Evolutionary conservation across 2,329 filamentous ascomycete species (phyloP), one percentile per base, ranked within the genome.

Genomic region (Aspergillus tubingensis): DNA sequence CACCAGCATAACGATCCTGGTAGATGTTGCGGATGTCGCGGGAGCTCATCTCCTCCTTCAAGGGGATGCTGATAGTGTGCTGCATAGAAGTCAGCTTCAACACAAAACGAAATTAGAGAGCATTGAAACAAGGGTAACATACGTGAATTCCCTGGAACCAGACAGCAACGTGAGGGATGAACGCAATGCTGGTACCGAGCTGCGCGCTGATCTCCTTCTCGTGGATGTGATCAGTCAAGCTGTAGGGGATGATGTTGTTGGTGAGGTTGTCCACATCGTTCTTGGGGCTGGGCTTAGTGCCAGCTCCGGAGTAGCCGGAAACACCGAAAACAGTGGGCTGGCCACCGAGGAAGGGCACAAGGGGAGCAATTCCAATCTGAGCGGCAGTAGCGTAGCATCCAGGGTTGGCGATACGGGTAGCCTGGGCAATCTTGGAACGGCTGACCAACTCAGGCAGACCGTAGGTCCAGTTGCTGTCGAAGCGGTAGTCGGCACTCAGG

Each of bases 301-400:
- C 95, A 8, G 95, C 95, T 41, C 95, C 95, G 0, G 91, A 96
- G 80, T 97, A 98, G 23, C 94, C 94, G 2, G 91, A 95, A 6
- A 97, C 90, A 76, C 94, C 94, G 71, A 98, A 97, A 54, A 95
- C 83, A 19, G 88, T 91, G 7, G 94, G 92, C 70, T 89, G 84
- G 21, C 89, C 92, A 32, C 87, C 90, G 10, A 98, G 83, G 76
- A 91, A 86, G 52, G 88, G 86, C 0, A 96, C 82, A 8, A 97
- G 81, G 43, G 93, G 93, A 11, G 92, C 86, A 68, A 98, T 92
- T 59, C 90, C 92, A 47, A 98, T 83, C 80, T 98, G 93, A 10
- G 94, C 91, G 19, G 90, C 95, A 3, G 95, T 98, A 3, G 95
- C 92, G 74, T 96, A 98, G 79, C 95, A 98, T 54, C 95, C 95